Base-by-base conservation (phyloP, 371 early-diverging fungal species). In the Mucor racemosus region DNA sequence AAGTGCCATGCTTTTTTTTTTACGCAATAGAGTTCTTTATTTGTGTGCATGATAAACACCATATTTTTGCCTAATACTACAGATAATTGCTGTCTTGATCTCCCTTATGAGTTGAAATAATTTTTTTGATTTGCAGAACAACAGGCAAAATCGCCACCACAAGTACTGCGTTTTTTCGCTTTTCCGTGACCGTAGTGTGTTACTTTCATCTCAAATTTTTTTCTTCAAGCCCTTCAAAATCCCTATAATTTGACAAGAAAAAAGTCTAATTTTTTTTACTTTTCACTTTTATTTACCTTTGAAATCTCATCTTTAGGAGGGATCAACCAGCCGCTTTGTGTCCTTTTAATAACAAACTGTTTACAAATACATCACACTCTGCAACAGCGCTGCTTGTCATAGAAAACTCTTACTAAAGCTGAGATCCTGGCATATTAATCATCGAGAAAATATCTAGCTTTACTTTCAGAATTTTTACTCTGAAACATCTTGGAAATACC, bases 271-370 rank as follows among this genome's bases (percentile, higher is more conserved):
- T 64, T 35, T 33, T 57, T 64, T 56, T 17, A 35, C 38, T 15
- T 40, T 17, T 48, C 38, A 38, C 53, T 53, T 53, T 53, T 26
- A 7, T 31, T 53, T 53, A 31, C 31, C 46, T 46, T 41, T 41
- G 26, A 14, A 36, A 44, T 64, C 58, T 57, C 64, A 34, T 40
- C 56, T 63, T 65, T 50, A 26, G 34, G 26, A 40, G 61, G 44
- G 55, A 44, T 44, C 55, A 66, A 56, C 46, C 57, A 66, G 67
- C 67, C 55, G 61, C 67, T 66, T 38, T 61, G 66, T 66, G 67
- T 66, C 21, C 38, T 26, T 58, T 65, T 26, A 26, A 44, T 8
- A 65, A 46, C 48, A 36, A 39, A 58, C 14, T 4, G 6, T 63
- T 40, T 54, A 39, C n/a, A 50, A 36, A 31, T 53, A 65, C 50